Conservation (phyloP, 805 yeast species). For the Wickerhamiella kurtzmanii region DNA sequence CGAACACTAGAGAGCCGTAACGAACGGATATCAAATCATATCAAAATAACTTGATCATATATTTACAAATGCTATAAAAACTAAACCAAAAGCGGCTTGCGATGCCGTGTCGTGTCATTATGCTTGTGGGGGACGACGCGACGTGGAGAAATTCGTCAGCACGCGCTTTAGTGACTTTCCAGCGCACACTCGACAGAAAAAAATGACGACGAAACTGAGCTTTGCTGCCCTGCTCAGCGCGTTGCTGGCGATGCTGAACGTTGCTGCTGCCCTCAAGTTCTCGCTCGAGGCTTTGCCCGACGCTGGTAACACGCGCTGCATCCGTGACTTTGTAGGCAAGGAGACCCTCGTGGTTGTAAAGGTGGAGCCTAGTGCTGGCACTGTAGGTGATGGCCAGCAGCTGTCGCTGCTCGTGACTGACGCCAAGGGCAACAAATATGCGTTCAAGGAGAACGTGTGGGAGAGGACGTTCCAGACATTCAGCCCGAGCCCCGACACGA, state of each 20-base stretch:
- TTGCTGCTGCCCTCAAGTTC: conserved; percentile 21
- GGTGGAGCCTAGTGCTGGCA: conserved; percentile 53
- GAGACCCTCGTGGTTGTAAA: conserved; percentile 82
- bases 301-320: conserved; percentile 48
- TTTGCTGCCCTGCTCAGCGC: background rate
- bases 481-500: conserved; percentile 67
- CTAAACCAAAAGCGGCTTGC: too few species aligned
- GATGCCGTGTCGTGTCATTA: too few species aligned
- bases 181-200: background rate
- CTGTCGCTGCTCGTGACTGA: conserved; percentile 52
- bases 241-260: background rate
- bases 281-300: conserved; percentile 22
- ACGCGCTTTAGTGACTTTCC: too few species aligned
- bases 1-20: too few species aligned
- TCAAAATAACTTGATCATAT: too few species aligned
- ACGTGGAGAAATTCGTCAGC: background rate
- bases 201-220: background rate
- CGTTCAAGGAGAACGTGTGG: conserved; percentile 60
- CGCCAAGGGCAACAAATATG: conserved; percentile 72
- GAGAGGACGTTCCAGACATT: conserved; percentile 67
- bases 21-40: too few species aligned
- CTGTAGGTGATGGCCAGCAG: conserved; percentile 74
- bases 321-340: conserved; percentile 79
- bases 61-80: too few species aligned
- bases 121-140: too few species aligned